Evolutionary conservation across 257 asterid species (phyloP).

Genomic region (Petrea volubilis): DNA sequence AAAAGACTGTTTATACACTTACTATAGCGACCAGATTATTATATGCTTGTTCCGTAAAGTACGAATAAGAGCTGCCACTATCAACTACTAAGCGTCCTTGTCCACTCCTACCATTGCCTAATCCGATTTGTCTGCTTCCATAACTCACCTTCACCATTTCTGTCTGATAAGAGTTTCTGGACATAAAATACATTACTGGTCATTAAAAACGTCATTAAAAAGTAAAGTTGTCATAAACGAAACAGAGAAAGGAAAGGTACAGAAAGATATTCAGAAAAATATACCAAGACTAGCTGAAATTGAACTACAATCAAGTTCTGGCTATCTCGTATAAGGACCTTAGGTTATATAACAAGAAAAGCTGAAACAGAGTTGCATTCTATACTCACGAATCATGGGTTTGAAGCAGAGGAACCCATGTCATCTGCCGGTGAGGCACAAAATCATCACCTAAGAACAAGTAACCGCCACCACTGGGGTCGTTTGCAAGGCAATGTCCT

Average conservation of each 20-base stretch:
- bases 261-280: no score
- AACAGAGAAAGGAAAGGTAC: no score
- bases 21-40: slow-evolving; percentile 49
- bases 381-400: slow-evolving; percentile 48
- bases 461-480: slow-evolving; percentile 59
- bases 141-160: slow-evolving; percentile 52
- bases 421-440: slow-evolving; percentile 61
- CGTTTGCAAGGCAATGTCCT: slow-evolving; percentile 70
- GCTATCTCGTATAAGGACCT: not conserved
- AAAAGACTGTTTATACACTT: slow-evolving; percentile 27
- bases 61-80: slow-evolving; percentile 74
- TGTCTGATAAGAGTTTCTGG: slow-evolving; percentile 63
- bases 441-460: slow-evolving; percentile 71
- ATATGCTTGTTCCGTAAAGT: slow-evolving; percentile 66
- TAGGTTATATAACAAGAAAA: not conserved
- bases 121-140: slow-evolving; percentile 50
- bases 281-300: slow-evolving; percentile 9
- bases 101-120: slow-evolving; percentile 34
- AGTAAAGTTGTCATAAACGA: no score
- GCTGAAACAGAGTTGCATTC: not conserved
- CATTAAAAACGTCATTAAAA: not conserved
- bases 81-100: slow-evolving; percentile 53
- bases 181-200: slow-evolving; percentile 18
- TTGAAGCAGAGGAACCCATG: slow-evolving; percentile 73
- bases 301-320: not conserved